Conservation (phyloP, 2,329 filamentous ascomycete genomes). For the Pyricularia grisea region DNA sequence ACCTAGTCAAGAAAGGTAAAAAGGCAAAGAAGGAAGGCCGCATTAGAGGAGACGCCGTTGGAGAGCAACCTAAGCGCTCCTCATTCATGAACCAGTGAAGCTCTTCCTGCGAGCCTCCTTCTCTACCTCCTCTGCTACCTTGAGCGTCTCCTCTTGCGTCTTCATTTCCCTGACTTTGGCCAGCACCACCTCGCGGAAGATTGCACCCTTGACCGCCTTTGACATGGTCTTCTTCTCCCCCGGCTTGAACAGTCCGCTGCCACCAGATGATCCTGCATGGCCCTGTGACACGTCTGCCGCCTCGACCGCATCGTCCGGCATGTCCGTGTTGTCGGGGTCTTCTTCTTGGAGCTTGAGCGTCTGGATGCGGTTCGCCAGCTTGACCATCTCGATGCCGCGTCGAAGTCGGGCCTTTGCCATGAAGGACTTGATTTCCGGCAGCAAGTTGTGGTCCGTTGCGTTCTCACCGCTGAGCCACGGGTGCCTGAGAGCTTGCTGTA, state of each 20-base stretch:
- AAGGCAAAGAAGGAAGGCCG: neutral
- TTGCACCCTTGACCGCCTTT: slow-evolving; percentile 52
- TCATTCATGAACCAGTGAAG: slow-evolving; percentile 1
- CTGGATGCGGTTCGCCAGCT: slow-evolving; percentile 91
- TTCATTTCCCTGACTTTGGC: slow-evolving; percentile 92
- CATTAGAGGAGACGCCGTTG: neutral
- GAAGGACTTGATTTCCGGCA: slow-evolving; percentile 93
- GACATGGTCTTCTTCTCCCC: slow-evolving; percentile 31
- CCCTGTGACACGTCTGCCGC: slow-evolving; percentile 36
- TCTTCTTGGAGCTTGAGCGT: slow-evolving; percentile 90
- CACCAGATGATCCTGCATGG: neutral
- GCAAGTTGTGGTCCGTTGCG: slow-evolving; percentile 86
- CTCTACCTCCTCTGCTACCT: slow-evolving; percentile 50
- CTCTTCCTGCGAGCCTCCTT: slow-evolving; percentile 28
- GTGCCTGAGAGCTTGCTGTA: slow-evolving; percentile 67
- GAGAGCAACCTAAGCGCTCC: neutral
- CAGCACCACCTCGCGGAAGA: slow-evolving; percentile 89
- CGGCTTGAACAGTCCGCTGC: slow-evolving; percentile 19
- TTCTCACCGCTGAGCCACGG: slow-evolving; percentile 85
- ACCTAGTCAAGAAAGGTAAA: neutral
- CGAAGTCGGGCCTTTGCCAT: slow-evolving; percentile 85
- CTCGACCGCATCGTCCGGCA: slow-evolving; percentile 53
- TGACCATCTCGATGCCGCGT: slow-evolving; percentile 92
- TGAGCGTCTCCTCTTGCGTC: slow-evolving; percentile 68
- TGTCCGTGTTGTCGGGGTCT: slow-evolving; percentile 64